Evolutionary conservation across 805 yeast species (phyloP).

Genomic region (Candida succiphila): DNA sequence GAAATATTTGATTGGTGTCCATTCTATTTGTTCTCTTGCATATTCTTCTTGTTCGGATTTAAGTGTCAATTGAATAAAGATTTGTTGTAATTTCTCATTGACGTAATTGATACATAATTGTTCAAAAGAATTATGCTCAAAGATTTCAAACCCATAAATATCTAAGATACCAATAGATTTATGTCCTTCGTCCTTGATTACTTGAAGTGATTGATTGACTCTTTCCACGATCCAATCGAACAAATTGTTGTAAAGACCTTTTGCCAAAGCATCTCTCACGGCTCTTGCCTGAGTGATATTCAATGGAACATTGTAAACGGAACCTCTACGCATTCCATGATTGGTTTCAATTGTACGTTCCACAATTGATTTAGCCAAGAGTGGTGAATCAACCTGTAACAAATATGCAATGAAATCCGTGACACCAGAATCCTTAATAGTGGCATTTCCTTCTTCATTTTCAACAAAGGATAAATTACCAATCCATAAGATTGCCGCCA

Average conservation of each 20-base stretch:
- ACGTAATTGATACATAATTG: conserved; percentile 94
- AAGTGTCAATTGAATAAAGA: conserved; percentile 88
- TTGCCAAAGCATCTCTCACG: conserved; percentile 90
- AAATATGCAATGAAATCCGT: conserved; percentile 91
- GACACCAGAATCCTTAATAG: conserved; percentile 78
- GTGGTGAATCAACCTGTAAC: conserved; percentile 64
- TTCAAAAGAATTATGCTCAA: conserved; percentile 90
- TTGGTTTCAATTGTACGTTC: conserved; percentile 84
- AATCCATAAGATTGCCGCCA: conserved; percentile 85
- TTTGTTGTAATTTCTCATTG: conserved; percentile 92
- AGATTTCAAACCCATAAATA: conserved; percentile 94
- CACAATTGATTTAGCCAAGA: conserved; percentile 56
- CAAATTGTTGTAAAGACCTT: conserved; percentile 83
- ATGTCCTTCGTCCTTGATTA: conserved; percentile 25
- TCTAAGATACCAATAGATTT: conserved; percentile 89
- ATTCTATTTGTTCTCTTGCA: conserved; percentile 85
- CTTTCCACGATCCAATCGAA: conserved; percentile 96
- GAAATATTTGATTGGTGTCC: conserved; percentile 97
- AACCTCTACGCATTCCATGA: conserved; percentile 85
- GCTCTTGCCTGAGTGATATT: conserved; percentile 91
- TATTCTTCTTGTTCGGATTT: conserved; percentile 98
- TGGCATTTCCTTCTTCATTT: conserved; percentile 79
- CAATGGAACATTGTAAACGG: conserved; percentile 89
- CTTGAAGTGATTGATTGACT: conserved; percentile 70
- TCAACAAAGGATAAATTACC: conserved; percentile 86